Percentiles rank a stretch among this genome's conserved stretches.
These are phyloP conservation scores for Euphorbia pulcherrima DNA, from an alignment of 345 rosid species.

Conservation along the genomic window DNA sequence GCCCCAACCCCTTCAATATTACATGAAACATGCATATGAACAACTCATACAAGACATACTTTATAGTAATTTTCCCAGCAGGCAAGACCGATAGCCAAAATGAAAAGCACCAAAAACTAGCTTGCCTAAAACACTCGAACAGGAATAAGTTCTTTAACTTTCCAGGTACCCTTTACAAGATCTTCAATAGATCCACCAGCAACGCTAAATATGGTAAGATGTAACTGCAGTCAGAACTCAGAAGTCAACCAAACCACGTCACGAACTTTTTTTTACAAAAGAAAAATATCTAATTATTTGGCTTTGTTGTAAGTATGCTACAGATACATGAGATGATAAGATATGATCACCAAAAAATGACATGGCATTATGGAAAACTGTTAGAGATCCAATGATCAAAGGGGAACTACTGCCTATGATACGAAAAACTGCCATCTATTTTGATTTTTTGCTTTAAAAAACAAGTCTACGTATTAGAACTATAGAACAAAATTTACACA, in stretches of 20 bases:
- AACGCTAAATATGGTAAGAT: background rate
- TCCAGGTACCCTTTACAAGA: conserved; percentile 8
- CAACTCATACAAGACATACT: conserved; percentile 10
- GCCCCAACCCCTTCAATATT: conserved; percentile 10
- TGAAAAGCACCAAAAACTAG: conserved; percentile 9
- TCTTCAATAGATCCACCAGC: conserved; percentile 1
- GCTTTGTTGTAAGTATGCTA: background rate
- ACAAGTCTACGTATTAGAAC: background rate
- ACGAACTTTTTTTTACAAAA: background rate
- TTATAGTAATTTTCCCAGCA: conserved; percentile 10
- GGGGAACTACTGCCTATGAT: conserved; percentile 4
- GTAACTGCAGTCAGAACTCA: background rate
- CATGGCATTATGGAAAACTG: background rate
- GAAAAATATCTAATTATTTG: background rate
- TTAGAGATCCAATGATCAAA: background rate
- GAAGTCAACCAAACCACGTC: background rate
- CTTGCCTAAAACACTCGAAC: conserved; percentile 1
- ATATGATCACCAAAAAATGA: background rate
- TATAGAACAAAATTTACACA: too few species aligned
- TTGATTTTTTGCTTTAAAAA: background rate
- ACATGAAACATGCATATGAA: conserved; percentile 12
- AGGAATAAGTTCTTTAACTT: background rate
- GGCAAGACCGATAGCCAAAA: conserved; percentile 1
- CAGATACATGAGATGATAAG: background rate
- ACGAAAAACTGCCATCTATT: background rate